A percentile compares a stretch with the other conserved stretches of the same genome.
Evolutionary conservation across 2,329 filamentous ascomycete genomes (phyloP).

Genomic region (Pleoardoris graminearum): DNA sequence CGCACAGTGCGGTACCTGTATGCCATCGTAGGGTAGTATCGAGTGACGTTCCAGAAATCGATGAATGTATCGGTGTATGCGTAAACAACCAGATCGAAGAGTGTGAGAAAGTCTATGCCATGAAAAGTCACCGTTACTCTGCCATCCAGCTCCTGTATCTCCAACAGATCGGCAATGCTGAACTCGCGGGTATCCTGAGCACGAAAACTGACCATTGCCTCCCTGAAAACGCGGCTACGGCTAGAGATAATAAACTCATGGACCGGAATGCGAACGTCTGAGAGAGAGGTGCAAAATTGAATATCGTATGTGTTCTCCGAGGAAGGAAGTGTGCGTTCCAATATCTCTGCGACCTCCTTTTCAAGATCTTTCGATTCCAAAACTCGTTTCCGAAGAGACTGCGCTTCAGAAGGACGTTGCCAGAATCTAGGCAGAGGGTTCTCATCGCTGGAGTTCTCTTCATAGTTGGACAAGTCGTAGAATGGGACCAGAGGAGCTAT

Average conservation of each 20-base stretch:
- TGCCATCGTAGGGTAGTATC: slow-evolving; percentile 65
- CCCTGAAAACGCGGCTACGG: slow-evolving; percentile 67
- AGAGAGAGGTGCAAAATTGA: slow-evolving; percentile 59
- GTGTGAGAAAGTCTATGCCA: slow-evolving; percentile 73
- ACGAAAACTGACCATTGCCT: slow-evolving; percentile 63
- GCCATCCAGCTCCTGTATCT: slow-evolving; percentile 57
- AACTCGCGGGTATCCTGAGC: slow-evolving; percentile 58
- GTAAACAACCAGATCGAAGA: slow-evolving; percentile 80
- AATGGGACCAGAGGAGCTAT: slow-evolving; percentile 72
- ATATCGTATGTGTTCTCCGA: slow-evolving; percentile 51
- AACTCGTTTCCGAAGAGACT: slow-evolving; percentile 59
- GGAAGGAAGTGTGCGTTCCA: slow-evolving; percentile 35
- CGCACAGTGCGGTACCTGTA: slow-evolving; percentile 79
- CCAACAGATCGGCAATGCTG: slow-evolving; percentile 63
- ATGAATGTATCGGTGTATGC: slow-evolving; percentile 78
- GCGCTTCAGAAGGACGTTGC: slow-evolving; percentile 53
- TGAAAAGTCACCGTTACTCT: slow-evolving; percentile 66
- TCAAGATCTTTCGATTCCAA: slow-evolving; percentile 69
- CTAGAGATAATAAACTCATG: slow-evolving; percentile 80
- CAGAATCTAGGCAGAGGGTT: slow-evolving; percentile 54
- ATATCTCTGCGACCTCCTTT: slow-evolving; percentile 59
- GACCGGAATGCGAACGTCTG: slow-evolving; percentile 73
- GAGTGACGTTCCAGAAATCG: slow-evolving; percentile 84
- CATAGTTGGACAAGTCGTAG: slow-evolving; percentile 56
- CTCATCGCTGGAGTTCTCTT: slow-evolving; percentile 49